A percentile compares a stretch with the other conserved stretches of the same genome.
Conservation (phyloP, 495 filamentous ascomycete genomes). For the Hypoxylon lienhwacheense region DNA sequence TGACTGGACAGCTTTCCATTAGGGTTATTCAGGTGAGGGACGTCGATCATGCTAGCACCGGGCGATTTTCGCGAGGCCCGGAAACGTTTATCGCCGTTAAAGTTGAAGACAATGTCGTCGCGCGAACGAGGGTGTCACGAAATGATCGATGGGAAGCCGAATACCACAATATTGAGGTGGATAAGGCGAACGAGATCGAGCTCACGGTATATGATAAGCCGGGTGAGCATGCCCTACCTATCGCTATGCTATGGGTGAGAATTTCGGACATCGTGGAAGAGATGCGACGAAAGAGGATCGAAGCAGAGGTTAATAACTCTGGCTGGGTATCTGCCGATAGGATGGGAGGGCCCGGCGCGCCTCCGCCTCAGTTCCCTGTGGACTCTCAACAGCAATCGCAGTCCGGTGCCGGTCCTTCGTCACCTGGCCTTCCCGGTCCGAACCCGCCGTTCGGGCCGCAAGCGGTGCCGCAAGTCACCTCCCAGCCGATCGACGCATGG, state of each 20-base stretch:
- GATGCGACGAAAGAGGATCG: slow-evolving; percentile 95
- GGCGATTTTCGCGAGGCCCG: slow-evolving; percentile 82
- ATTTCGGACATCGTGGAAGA: slow-evolving; percentile 98
- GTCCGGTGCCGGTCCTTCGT: slow-evolving; percentile 39
- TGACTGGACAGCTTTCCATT: slow-evolving; percentile 86
- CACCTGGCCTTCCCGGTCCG: slow-evolving; percentile 26
- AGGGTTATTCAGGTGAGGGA: slow-evolving; percentile 86
- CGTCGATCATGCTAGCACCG: slow-evolving; percentile 89
- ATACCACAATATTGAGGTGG: slow-evolving; percentile 84
- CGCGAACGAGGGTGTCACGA: slow-evolving; percentile 81
- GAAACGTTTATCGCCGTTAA: slow-evolving; percentile 96
- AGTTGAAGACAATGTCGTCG: slow-evolving; percentile 89
- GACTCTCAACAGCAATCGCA: slow-evolving; percentile 51
- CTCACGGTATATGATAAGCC: slow-evolving; percentile 96
- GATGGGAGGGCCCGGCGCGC: slow-evolving; percentile 60
- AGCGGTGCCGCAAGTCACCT: slow-evolving; percentile 48
- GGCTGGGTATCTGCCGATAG: slow-evolving; percentile 98
- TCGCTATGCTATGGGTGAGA: slow-evolving; percentile 93
- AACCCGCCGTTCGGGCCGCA: slow-evolving; percentile 29
- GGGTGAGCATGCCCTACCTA: slow-evolving; percentile 84
- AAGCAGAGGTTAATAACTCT: slow-evolving; percentile 83
- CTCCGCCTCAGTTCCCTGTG: slow-evolving; percentile 59
- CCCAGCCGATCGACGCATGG: slow-evolving; percentile 86
- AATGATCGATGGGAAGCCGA: slow-evolving; percentile 92
- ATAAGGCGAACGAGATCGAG: slow-evolving; percentile 98